Evolutionary conservation across 176 grass and related monocot species (phyloP).

Genomic region (Triticum urartu): DNA sequence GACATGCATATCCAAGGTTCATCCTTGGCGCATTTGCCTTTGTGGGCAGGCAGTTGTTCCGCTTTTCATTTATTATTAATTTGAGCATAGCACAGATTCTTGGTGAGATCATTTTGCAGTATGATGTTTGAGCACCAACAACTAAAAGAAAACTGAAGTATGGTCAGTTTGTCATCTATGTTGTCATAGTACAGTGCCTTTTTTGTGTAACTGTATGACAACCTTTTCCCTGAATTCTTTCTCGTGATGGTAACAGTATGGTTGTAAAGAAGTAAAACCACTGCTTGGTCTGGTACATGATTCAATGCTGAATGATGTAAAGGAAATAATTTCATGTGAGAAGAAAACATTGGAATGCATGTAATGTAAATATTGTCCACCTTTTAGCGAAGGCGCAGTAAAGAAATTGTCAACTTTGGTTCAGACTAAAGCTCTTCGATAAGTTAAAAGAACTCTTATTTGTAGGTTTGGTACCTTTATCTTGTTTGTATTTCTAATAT

Average conservation of each 20-base stretch:
- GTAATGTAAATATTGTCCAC: not conserved
- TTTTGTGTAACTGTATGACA: not conserved
- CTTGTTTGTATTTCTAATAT: conserved; percentile 1
- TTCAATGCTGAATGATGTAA: not conserved
- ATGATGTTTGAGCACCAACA: not conserved
- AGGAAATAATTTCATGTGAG: not conserved
- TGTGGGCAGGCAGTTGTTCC: not conserved
- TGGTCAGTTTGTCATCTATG: not conserved
- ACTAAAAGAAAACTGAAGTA: not conserved
- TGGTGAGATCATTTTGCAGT: not conserved
- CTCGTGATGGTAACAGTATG: conserved; percentile 8
- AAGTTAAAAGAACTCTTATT: not conserved
- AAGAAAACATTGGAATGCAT: not conserved
- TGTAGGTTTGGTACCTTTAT: conserved; percentile 26
- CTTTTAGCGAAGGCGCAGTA: not conserved
- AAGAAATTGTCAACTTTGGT: not conserved
- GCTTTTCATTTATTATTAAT: not conserved
- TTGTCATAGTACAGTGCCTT: not conserved
- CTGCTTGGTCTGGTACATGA: not conserved
- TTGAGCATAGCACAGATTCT: not conserved
- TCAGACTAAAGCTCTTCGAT: not conserved
- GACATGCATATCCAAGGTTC: not conserved
- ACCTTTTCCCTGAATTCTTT: not conserved
- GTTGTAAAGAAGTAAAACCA: not conserved
- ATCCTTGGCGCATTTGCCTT: conserved; percentile 4